These are phyloP conservation scores for Trifolium fragiferum DNA, from an alignment of 306 rosid species.

Conservation along the genomic window DNA sequence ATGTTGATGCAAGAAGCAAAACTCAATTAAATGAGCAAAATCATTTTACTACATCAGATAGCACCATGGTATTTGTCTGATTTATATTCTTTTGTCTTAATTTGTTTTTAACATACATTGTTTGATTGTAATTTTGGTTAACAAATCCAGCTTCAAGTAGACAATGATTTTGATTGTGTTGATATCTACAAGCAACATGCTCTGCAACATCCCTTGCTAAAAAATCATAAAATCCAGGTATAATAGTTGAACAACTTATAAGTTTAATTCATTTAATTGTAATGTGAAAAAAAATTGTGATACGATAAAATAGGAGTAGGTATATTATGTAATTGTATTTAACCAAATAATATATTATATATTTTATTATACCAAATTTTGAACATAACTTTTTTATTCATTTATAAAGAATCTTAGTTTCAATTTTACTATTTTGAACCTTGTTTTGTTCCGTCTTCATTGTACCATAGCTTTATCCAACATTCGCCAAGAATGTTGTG, in stretches of 20 bases:
- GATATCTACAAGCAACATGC: conserved; percentile 23
- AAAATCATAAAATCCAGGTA: conserved; percentile 30
- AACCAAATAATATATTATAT: too few species aligned
- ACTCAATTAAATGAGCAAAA: too few species aligned
- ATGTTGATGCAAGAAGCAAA: neutral
- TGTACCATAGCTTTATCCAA: neutral
- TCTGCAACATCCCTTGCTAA: neutral
- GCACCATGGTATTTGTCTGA: neutral
- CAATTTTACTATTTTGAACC: neutral
- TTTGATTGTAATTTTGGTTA: neutral
- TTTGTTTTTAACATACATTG: neutral
- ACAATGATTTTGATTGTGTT: conserved; percentile 8
- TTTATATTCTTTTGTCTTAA: neutral
- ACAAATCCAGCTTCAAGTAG: neutral
- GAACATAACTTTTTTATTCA: neutral
- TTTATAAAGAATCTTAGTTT: neutral
- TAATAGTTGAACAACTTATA: neutral
- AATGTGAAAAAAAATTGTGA: too few species aligned
- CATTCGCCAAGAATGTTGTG: neutral
- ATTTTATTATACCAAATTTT: too few species aligned
- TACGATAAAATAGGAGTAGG: too few species aligned
- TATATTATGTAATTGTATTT: too few species aligned
- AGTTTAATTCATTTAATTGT: too few species aligned
- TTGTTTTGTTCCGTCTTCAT: neutral
- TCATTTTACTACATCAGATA: neutral